A percentile compares a stretch with the other conserved stretches of the same genome.
These are phyloP conservation scores for Phaseolus lunatus DNA, from an alignment of 306 rosid genomes.

Conservation along the genomic window DNA sequence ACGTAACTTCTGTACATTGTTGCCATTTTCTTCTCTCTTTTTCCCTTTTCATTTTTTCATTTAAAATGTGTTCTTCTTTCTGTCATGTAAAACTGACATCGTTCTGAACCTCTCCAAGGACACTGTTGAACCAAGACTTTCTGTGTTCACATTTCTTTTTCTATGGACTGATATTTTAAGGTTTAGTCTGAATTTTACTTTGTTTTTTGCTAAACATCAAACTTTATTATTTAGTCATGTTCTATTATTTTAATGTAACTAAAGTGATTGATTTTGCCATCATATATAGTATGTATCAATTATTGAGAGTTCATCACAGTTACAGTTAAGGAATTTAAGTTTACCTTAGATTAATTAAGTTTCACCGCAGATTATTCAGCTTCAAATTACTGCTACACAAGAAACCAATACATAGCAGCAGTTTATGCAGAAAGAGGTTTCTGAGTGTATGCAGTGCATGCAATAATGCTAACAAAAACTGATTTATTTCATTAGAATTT, in stretches of 20 bases:
- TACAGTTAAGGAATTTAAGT: background rate
- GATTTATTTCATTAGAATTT: background rate
- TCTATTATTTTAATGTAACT: background rate
- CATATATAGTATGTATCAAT: background rate
- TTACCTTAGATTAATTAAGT: no score
- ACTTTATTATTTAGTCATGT: background rate
- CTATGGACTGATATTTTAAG: no score
- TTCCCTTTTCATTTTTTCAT: background rate
- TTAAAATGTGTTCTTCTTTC: background rate
- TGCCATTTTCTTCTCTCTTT: background rate
- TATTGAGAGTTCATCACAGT: slow-evolving; percentile 9
- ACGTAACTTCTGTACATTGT: background rate
- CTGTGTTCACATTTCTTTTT: background rate
- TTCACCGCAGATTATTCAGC: background rate
- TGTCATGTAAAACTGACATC: slow-evolving; percentile 6
- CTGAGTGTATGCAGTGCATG: background rate
- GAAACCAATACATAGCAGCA: background rate
- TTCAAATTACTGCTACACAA: background rate
- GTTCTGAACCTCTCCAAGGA: slow-evolving; percentile 28
- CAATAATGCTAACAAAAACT: background rate
- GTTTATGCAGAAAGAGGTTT: background rate
- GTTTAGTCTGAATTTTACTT: no score
- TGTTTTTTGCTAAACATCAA: background rate
- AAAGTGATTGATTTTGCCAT: background rate
- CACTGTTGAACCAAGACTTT: slow-evolving; percentile 28